Evolutionary conservation across 257 asterid genomes (phyloP), one percentile per base, ranked within the genome.

Genomic region (Jacaranda mimosifolia): DNA sequence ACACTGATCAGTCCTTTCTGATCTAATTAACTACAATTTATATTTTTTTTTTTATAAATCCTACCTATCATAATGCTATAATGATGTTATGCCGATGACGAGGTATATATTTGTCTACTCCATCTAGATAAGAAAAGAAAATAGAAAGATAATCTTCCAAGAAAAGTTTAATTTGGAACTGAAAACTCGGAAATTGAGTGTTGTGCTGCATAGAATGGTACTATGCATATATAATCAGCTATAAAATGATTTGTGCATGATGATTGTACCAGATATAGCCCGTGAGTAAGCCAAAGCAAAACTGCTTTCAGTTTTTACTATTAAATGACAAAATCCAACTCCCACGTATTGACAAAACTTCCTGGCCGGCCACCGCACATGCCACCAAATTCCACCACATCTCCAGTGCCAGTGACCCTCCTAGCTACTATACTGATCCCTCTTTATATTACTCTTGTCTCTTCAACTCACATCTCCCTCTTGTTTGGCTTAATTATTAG

Each of bases 311-410:
- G 39, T 78, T 80, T 71, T 64, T 68, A 21, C 17, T 70, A 78
- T 70, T 83, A 92, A 57, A 49, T 65, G 97, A 87, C 98, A 88
- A 93, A 88, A 73, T 80, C 82, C 88, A 88, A 83, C 82, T 77
- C 90, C 84, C 86, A 85, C 87, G 75, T 74, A 48, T 45, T 32
- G 87, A 90, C 98, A 91, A 91, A 80, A 6, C 48, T 64, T 79
- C 86, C 75, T 71, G 88, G 91, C 93, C 93, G 94, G 94, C 97
- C 84, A 86, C 81, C 86, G 74, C 94, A 88, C 89, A 83, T 84
- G 77, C 77, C 77, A 71, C 87, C 90, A 87, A 85, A 89, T 43
- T 68, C 77, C 84, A 11, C 53, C 69, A 3, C 69, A 9, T 14
- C 63, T 26, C 70, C 74, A 36, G n/a, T 46, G 2, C 32, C 32